phyloP scores from a whole-genome alignment of 257 asterid species.

The Voacanga thouarsii region DNA sequence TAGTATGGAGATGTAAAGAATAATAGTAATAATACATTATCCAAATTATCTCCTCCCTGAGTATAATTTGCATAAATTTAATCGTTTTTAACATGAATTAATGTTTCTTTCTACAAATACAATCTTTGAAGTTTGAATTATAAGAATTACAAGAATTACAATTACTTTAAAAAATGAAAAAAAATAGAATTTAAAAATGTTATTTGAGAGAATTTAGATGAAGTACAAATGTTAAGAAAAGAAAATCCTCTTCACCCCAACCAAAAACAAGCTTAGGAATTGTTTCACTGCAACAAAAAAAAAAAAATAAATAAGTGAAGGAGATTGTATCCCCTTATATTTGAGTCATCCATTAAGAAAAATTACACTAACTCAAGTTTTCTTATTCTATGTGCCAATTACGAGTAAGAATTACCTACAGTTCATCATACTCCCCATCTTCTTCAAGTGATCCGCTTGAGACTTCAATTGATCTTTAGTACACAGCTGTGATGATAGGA shows the following conservation, averaged over 20 bases:
- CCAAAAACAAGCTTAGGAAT: slow-evolving; percentile 13
- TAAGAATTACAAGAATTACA: too few species aligned
- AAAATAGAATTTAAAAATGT: too few species aligned
- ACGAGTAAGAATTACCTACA: slow-evolving; percentile 3
- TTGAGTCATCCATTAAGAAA: slow-evolving; percentile 4
- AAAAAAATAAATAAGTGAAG: too few species aligned
- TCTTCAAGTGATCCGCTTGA: slow-evolving; percentile 49
- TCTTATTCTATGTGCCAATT: slow-evolving; percentile 1
- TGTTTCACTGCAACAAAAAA: too few species aligned
- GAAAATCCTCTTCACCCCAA: slow-evolving; percentile 5
- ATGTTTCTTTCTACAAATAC: too few species aligned
- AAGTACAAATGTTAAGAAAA: slow-evolving; percentile 4
- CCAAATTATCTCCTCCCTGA: too few species aligned
- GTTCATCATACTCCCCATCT: slow-evolving; percentile 11
- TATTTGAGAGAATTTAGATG: not conserved
- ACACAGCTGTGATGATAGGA: slow-evolving; percentile 84
- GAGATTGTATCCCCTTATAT: slow-evolving; percentile 6
- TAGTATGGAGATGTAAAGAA: too few species aligned
- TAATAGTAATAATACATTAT: too few species aligned
- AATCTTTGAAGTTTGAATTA: too few species aligned
- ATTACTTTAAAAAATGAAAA: too few species aligned
- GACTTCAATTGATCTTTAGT: slow-evolving; percentile 87
- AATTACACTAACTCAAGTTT: slow-evolving; percentile 12
- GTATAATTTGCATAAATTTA: too few species aligned
- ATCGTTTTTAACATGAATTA: too few species aligned